A percentile compares a stretch with the other conserved stretches of the same genome.
These are phyloP conservation scores for Tieghemostelium lacteum DNA, from an alignment of 78 protist species.

Conservation along the genomic window DNA sequence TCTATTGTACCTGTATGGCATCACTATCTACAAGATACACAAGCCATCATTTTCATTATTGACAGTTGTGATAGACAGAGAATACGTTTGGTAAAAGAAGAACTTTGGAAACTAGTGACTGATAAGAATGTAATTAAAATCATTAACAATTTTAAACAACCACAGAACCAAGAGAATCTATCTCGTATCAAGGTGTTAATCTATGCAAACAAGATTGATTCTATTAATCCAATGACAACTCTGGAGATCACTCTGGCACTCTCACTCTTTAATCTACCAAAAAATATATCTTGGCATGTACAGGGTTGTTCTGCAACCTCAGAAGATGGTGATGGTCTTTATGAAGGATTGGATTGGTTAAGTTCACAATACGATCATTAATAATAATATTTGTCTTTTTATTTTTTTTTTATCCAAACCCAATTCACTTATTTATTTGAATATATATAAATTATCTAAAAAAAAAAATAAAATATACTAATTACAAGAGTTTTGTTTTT, in stretches of 20 bases:
- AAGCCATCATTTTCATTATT: constrained; percentile 92
- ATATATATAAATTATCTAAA: no score
- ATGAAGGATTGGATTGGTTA: constrained; percentile 87
- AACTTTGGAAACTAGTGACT: constrained; percentile 86
- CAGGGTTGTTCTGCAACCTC: constrained; percentile 79
- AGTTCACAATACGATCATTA: constrained; percentile 67
- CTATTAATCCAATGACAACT: constrained; percentile 15
- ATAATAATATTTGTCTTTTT: no score
- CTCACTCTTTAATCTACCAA: constrained; percentile 69
- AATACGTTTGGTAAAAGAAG: constrained; percentile 79
- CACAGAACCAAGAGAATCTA: not conserved
- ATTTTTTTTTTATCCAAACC: no score
- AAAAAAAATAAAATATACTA: no score
- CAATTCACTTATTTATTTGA: no score
- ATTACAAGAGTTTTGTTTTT: no score
- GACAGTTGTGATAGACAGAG: constrained; percentile 92
- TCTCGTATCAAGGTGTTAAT: constrained; percentile 31
- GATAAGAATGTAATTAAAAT: constrained; percentile 70
- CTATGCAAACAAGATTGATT: constrained; percentile 51
- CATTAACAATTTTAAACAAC: constrained; percentile 24
- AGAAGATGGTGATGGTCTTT: constrained; percentile 83
- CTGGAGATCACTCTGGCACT: constrained; percentile 49
- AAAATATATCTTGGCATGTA: constrained; percentile 65
- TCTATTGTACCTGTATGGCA: constrained; percentile 74
- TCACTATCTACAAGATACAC: constrained; percentile 75